Evolutionary conservation across 192 early-diverging fungal genomes (phyloP).

Genomic region (Backusella sp.): DNA sequence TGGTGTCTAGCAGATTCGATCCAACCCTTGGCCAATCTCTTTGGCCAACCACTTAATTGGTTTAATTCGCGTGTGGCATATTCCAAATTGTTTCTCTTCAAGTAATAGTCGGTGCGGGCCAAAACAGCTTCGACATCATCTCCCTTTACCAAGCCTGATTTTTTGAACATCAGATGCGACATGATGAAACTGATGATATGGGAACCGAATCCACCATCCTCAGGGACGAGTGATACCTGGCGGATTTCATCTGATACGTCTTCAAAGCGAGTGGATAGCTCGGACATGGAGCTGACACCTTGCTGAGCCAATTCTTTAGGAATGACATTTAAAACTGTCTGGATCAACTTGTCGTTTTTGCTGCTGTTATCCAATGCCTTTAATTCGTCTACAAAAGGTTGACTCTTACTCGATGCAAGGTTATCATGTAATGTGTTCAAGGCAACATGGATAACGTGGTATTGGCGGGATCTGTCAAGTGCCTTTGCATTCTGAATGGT

Average conservation of each 20-base stretch:
- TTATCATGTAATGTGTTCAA: conserved; percentile 63
- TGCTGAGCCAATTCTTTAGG: conserved; percentile 52
- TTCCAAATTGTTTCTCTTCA: conserved; percentile 80
- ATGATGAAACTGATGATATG: conserved; percentile 71
- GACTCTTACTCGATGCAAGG: conserved; percentile 41
- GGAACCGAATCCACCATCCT: conserved; percentile 83
- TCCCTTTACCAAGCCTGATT: conserved; percentile 82
- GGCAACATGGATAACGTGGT: conserved; percentile 64
- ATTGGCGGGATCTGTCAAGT: conserved; percentile 61
- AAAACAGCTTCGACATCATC: conserved; percentile 84
- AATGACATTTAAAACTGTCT: conserved; percentile 62
- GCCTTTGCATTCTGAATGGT: conserved; percentile 65
- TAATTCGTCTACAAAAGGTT: conserved; percentile 75
- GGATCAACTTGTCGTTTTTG: conserved; percentile 55
- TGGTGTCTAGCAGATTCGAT: conserved; percentile 72
- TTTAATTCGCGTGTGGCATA: conserved; percentile 88
- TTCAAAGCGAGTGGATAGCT: conserved; percentile 71
- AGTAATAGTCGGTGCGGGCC: conserved; percentile 72
- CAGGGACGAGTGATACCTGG: conserved; percentile 79
- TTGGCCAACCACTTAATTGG: conserved; percentile 90
- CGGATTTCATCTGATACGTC: conserved; percentile 67
- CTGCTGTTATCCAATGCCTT: conserved; percentile 51
- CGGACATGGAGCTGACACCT: conserved; percentile 64
- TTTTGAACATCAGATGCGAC: conserved; percentile 79
- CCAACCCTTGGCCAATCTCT: conserved; percentile 88